Conservation (phyloP, 2,329 filamentous ascomycete species). For the Pyricularia sp. region DNA sequence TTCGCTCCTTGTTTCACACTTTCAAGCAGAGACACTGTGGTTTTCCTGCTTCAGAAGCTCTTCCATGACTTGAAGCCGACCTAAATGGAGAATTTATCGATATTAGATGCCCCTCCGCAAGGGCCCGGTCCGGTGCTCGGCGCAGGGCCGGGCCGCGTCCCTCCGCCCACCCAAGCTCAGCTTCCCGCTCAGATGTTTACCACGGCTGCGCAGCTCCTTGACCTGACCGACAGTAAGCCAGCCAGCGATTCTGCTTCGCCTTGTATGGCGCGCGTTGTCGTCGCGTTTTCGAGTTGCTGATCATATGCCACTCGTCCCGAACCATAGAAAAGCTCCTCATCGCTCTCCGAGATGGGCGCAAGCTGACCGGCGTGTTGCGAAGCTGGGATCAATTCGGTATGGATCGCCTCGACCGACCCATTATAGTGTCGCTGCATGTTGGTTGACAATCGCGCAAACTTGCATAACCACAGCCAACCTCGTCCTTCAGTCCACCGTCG, state of each 20-base stretch:
- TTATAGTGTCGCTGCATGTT: not conserved
- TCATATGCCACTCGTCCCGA: slow-evolving; percentile 5
- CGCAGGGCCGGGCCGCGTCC: slow-evolving; percentile 12
- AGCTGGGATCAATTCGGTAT: slow-evolving; percentile 98
- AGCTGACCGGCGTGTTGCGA: slow-evolving; percentile 83
- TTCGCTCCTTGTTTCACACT: not conserved
- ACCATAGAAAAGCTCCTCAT: slow-evolving; percentile 76
- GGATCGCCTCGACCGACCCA: slow-evolving; percentile 11
- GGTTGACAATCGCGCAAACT: not conserved
- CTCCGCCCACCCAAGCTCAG: slow-evolving; percentile 46
- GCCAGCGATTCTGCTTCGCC: not conserved
- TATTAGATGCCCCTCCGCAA: slow-evolving; percentile 18
- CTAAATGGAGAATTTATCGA: slow-evolving; percentile 22
- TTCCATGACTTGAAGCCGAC: not conserved
- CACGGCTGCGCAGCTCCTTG: slow-evolving; percentile 87
- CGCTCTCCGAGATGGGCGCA: slow-evolving; percentile 83
- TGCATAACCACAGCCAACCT: slow-evolving; percentile 61
- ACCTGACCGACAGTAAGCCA: slow-evolving; percentile 91
- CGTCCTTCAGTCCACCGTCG: slow-evolving; percentile 84
- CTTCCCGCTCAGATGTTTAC: slow-evolving; percentile 96
- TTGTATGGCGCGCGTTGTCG: not conserved
- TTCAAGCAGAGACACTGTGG: not conserved
- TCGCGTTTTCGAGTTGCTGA: not conserved
- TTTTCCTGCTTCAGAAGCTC: not conserved
- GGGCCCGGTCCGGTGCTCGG: slow-evolving; percentile 19